Evolutionary conservation across 148 eudicot genomes (phyloP), one percentile per base, ranked within the genome.

Genomic region (Arctostaphylos glauca): DNA sequence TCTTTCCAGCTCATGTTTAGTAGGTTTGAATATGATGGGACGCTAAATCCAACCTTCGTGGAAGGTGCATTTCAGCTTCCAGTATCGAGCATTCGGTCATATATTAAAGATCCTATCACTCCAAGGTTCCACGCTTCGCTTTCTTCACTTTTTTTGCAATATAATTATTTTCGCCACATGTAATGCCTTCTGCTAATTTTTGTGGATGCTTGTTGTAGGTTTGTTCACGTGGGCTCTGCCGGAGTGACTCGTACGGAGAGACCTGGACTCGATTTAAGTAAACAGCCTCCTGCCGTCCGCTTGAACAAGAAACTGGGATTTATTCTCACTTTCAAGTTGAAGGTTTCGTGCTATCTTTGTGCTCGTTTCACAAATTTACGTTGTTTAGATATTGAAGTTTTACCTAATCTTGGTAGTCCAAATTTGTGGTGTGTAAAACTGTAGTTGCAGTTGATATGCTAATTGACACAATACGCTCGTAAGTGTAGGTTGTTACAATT

Each of bases 241-340:
- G 99, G 99, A 56, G 99, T 94, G 78, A 97, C 99, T 19, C 90
- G 99, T 64, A 93, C 96, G 71, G 98, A 92, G 10, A 92, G 99
- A 88, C 97, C 98, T 81, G 98, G 98, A 80, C 93, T 97, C 78
- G 99, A 96, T 89, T 90, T 97, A 74, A 93, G 90, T 88, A 97
- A 90, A 87, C 99, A 97, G 82, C 99, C 99, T 78, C 99, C 99
- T 48, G 99, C 99, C 85, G 99, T 97, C 74, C 97, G 99, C 76
- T 83, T 97, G 87, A 97, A 97, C 89, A 93, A 97, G 88, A 98
- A 97, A 83, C 85, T 97, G 78, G 98, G 88, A 75, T 93, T 85
- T 81, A 93, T 97, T 82, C 94, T 97, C 81, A 93, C 97, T 52
- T 97, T 88, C 92, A 97, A 97, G 86, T 89, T 97, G 53, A 97